phyloP scores from a whole-genome alignment of 768 basidiomycete species.

The Guyanaporus albipodus region DNA sequence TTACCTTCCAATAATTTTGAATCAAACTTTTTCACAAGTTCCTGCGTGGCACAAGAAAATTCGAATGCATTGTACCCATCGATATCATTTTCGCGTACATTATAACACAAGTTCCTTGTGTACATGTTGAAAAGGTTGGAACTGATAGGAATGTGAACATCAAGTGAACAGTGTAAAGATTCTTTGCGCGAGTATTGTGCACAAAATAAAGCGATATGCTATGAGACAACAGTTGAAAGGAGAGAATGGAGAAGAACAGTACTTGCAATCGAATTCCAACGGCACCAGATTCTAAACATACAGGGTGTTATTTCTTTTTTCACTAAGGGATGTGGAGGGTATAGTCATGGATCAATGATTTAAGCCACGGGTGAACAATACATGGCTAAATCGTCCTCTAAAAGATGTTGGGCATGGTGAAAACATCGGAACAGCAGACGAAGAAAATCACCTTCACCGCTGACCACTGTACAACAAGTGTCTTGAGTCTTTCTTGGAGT shows the following conservation, averaged over 20 bases:
- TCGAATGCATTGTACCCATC: conserved; percentile 6
- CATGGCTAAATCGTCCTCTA: conserved; percentile 53
- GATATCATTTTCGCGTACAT: conserved; percentile 11
- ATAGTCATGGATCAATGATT: conserved; percentile 2
- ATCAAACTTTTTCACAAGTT: not conserved
- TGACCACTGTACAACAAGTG: conserved; percentile 72
- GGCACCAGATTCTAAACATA: not conserved
- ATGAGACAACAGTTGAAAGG: not conserved
- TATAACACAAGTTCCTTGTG: conserved; percentile 9
- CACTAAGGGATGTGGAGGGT: not conserved
- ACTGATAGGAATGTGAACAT: not conserved
- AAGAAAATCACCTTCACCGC: conserved; percentile 56
- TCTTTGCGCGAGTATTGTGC: conserved; percentile 5
- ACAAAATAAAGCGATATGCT: not conserved
- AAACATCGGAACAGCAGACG: not conserved
- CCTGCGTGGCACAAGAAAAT: not conserved
- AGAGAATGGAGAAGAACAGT: not conserved
- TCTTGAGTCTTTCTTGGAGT: conserved; percentile 63
- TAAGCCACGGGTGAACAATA: not conserved
- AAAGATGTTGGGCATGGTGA: conserved; percentile 9
- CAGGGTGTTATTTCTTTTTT: not conserved
- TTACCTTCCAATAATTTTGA: not conserved
- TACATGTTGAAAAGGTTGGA: not conserved
- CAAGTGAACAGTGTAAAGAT: not conserved
- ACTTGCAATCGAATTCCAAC: not conserved